Evolutionary conservation across 2,329 filamentous ascomycete genomes (phyloP), one percentile per base, ranked within the genome.

Genomic region (Botryotinia narcissicola): DNA sequence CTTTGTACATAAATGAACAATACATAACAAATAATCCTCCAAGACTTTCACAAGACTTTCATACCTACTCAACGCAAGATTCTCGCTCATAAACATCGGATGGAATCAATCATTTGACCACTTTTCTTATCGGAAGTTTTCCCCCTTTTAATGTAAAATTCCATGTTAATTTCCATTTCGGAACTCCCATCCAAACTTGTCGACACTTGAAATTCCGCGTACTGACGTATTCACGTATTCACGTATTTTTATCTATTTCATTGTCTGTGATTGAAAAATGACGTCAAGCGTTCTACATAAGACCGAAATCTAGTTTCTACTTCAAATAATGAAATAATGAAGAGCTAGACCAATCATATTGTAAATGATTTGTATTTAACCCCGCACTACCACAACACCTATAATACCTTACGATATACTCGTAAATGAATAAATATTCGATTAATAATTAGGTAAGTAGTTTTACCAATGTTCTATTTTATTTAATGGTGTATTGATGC

Each of bases 261-360:
- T 54, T 64, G 62, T 64, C 62, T 64, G 62, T 64, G 62, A 22
- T 25, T 37, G 32, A 37, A 22, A 51, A n/a, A 54, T 67, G 64
- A 54, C 64, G 64, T 67, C 32, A 35, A 64, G 25, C 46, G 32
- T 40, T 67, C 9, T 54, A 29, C n/a, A 54, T 3, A 7, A 54
- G n/a, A 29, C 0, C 20, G 32, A 67, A 67, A 67, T 20, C 63
- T 67, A 67, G 63, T 51, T 67, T 51, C 63, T 46, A 67, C 29
- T 37, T 37, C n/a, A 10, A 35, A 51, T 37, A 7, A 37, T 35
- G 35, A 35, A 35, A 35, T 22, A 3, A 40, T n/a, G 18, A 37
- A 46, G 16, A 67, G 22, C 46, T 51, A 37, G 46, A 29, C 63
- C 63, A 67, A 67, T 54, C 63, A 51, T 14, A 51, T 40, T 54